phyloP scores from a whole-genome alignment of 2,329 filamentous ascomycete genomes.

The Colletotrichum filicis region DNA sequence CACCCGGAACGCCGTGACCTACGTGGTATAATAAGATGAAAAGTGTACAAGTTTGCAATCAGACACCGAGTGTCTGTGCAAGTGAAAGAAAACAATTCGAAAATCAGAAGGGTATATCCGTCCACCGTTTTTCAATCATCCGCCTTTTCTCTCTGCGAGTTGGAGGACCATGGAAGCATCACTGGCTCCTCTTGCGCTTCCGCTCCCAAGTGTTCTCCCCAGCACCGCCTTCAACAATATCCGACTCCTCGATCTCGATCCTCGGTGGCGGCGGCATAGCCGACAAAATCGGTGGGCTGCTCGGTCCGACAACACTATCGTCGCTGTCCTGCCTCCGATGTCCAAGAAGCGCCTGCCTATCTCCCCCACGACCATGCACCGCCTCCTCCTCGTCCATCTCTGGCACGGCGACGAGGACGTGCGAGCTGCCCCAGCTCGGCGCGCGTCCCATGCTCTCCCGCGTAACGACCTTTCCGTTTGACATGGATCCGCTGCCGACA shows the following conservation, averaged over 20 bases:
- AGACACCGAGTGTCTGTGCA: background rate
- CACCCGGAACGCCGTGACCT: constrained; percentile 17
- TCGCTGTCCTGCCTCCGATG: constrained; percentile 28
- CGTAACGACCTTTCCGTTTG: constrained; percentile 24
- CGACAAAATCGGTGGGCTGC: background rate
- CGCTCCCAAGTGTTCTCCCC: constrained; percentile 41
- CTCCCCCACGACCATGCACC: constrained; percentile 38
- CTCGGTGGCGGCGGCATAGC: constrained; percentile 6
- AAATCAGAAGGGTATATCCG: constrained; percentile 28
- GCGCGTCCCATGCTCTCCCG: constrained; percentile 42
- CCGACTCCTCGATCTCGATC: constrained; percentile 37
- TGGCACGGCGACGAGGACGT: constrained; percentile 50
- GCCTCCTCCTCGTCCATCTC: constrained; percentile 48
- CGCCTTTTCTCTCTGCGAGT: background rate
- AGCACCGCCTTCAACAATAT: constrained; percentile 38
- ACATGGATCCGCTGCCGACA: constrained; percentile 38
- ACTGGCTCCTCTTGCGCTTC: constrained; percentile 39
- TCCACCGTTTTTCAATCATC: background rate
- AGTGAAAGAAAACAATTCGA: background rate
- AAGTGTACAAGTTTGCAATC: background rate
- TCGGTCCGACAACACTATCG: constrained; percentile 1
- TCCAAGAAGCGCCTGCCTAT: constrained; percentile 44
- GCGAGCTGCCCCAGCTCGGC: constrained; percentile 50
- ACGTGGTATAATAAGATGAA: constrained; percentile 13
- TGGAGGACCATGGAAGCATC: background rate